phyloP scores from a whole-genome alignment of 78 protist species.

The Guillardia theta region DNA sequence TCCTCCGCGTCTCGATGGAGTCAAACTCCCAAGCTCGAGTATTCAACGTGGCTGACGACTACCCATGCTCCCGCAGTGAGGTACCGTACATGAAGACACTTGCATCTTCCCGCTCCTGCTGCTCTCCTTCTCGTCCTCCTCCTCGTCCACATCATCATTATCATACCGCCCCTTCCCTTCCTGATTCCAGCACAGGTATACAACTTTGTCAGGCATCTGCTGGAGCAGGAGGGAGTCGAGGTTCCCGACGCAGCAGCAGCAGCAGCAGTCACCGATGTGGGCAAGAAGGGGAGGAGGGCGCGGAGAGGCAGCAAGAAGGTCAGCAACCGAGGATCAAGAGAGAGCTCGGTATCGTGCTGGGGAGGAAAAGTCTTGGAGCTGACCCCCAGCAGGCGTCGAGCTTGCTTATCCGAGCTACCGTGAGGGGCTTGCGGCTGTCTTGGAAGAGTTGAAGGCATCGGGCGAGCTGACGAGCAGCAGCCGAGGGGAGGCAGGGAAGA shows the following conservation, averaged over 20 bases:
- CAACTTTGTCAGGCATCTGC: too few relatives aligned
- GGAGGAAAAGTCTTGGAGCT: too few relatives aligned
- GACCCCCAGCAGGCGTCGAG: not conserved
- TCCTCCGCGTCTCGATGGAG: constrained; percentile 29
- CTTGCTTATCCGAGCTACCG: constrained; percentile 44
- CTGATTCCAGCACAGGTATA: too few relatives aligned
- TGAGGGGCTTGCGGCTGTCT: constrained; percentile 38
- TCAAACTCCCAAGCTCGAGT: not conserved
- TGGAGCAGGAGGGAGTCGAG: not conserved
- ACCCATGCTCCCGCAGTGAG: constrained; percentile 37
- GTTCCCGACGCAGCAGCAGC: not conserved
- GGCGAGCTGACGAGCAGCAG: too few relatives aligned
- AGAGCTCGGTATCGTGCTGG: too few relatives aligned
- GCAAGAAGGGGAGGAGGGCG: not conserved
- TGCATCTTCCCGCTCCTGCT: too few relatives aligned
- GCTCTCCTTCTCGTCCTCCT: too few relatives aligned
- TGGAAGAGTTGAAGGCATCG: too few relatives aligned
- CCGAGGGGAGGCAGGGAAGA: too few relatives aligned
- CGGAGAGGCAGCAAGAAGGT: not conserved
- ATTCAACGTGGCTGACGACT: constrained; percentile 50
- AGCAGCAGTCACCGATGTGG: not conserved
- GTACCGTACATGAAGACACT: too few relatives aligned
- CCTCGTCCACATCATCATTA: too few relatives aligned
- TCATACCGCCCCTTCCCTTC: too few relatives aligned
- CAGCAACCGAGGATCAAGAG: not conserved